phyloP scores from a whole-genome alignment of 176 grass and related monocot species.

The Eragrostis curvula region DNA sequence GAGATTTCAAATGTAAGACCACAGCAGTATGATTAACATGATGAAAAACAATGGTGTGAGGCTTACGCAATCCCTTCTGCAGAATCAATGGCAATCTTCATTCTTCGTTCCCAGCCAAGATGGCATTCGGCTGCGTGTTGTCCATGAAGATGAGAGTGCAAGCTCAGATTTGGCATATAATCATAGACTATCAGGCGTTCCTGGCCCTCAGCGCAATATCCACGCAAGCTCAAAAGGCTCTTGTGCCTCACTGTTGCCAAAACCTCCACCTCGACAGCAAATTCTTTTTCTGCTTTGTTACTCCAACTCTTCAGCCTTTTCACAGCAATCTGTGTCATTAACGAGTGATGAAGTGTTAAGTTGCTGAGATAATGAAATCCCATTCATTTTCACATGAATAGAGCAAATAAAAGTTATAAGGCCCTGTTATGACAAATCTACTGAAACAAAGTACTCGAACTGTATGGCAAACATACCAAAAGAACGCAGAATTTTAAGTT shows the following conservation, averaged over 20 bases:
- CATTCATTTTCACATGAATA: background rate
- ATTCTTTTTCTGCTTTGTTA: conserved; percentile 89
- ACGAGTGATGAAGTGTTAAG: background rate
- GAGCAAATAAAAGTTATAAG: background rate
- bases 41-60: conserved; percentile 5
- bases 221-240: conserved; percentile 79
- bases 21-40: conserved; percentile 18
- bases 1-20: conserved; percentile 1
- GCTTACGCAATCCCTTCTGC: conserved; percentile 95
- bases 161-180: conserved; percentile 84
- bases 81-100: conserved; percentile 76
- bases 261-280: conserved; percentile 74
- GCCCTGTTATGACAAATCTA: background rate
- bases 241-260: conserved; percentile 78
- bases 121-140: conserved; percentile 71
- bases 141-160: conserved; percentile 86
- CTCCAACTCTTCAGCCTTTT: conserved; percentile 97
- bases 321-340: conserved; percentile 64
- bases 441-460: conserved; percentile 3
- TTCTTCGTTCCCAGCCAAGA: conserved; percentile 76
- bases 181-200: conserved; percentile 90
- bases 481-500: background rate
- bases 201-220: conserved; percentile 88
- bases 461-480: background rate
- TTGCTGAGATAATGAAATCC: background rate